phyloP scores from a whole-genome alignment of 1,139 yeast species.

The Hansenula sp. region DNA sequence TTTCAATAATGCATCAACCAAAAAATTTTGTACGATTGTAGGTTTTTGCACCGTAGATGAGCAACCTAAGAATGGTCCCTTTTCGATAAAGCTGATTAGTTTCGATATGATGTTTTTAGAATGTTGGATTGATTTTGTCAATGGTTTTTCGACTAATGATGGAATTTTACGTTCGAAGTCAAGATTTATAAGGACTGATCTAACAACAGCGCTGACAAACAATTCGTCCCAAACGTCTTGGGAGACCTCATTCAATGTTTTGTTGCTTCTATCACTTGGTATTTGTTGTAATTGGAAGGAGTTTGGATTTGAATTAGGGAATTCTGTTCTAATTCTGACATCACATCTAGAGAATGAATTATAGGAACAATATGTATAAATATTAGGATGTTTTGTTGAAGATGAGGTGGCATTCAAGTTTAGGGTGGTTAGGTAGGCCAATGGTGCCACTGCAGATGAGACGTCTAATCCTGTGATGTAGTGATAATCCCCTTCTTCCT shows the following conservation, averaged over 20 bases:
- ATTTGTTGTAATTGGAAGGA: conserved; percentile 23
- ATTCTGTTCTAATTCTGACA: conserved; percentile 62
- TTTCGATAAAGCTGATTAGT: conserved; percentile 60
- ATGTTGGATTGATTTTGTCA: conserved; percentile 40
- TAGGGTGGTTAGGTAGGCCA: conserved; percentile 74
- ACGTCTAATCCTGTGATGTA: conserved; percentile 58
- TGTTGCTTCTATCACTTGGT: conserved; percentile 32
- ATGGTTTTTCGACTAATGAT: conserved; percentile 40
- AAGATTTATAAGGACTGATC: conserved; percentile 69
- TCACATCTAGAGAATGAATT: conserved; percentile 69
- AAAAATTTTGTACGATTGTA: conserved; percentile 62
- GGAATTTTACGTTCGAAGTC: conserved; percentile 62
- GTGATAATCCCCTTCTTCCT: conserved; percentile 40
- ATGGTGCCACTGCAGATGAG: conserved; percentile 55
- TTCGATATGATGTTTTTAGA: conserved; percentile 55
- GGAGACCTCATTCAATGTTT: conserved; percentile 23
- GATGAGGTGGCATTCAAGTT: conserved; percentile 35
- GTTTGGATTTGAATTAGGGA: conserved; percentile 39
- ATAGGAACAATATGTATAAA: conserved; percentile 60
- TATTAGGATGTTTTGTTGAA: conserved; percentile 35
- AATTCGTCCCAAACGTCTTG: conserved; percentile 72
- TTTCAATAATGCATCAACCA: conserved; percentile 71
- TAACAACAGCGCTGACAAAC: conserved; percentile 67
- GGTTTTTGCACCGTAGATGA: conserved; percentile 63
- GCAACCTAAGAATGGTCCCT: conserved; percentile 66